These are phyloP conservation scores for Epichloe sp. DNA, from an alignment of 2,329 filamentous ascomycete species.

Conservation along the genomic window DNA sequence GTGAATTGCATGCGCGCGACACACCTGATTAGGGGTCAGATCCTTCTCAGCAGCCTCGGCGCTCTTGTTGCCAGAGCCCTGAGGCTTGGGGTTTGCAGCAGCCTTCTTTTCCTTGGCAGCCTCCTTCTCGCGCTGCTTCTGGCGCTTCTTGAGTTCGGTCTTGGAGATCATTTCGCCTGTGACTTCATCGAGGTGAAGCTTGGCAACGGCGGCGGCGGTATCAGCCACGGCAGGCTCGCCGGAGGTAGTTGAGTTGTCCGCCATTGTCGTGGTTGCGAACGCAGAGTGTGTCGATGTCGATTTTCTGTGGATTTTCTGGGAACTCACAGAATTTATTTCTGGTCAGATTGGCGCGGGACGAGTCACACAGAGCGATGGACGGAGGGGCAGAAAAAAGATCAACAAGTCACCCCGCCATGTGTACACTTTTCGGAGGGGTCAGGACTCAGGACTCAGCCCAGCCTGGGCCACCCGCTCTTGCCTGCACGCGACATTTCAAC, in stretches of 20 bases:
- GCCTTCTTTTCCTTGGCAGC: slow-evolving; percentile 82
- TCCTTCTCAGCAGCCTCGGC: slow-evolving; percentile 53
- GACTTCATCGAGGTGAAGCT: slow-evolving; percentile 79
- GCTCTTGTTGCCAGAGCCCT: slow-evolving; percentile 29
- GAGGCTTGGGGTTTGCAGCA: slow-evolving; percentile 57
- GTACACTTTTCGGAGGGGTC: neutral
- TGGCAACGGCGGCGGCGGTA: slow-evolving; percentile 45
- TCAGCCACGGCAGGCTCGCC: slow-evolving; percentile 31
- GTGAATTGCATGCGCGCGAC: neutral
- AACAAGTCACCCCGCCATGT: slow-evolving; percentile 3
- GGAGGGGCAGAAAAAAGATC: slow-evolving; percentile 4
- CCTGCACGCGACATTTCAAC: too few relatives aligned
- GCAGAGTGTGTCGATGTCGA: neutral
- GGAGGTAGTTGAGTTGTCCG: slow-evolving; percentile 19
- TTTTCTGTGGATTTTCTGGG: neutral
- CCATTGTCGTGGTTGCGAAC: slow-evolving; percentile 12
- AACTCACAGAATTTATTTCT: neutral
- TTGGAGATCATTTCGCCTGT: slow-evolving; percentile 82
- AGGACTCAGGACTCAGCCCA: too few relatives aligned
- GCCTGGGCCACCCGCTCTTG: too few relatives aligned
- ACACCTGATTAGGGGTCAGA: slow-evolving; percentile 40
- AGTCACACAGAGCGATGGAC: neutral
- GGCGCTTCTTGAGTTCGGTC: slow-evolving; percentile 84
- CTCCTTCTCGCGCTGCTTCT: slow-evolving; percentile 81
- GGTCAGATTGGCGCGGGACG: neutral